phyloP scores from a whole-genome alignment of 2,329 filamentous ascomycete species.

The Colletotrichum trifolii region DNA sequence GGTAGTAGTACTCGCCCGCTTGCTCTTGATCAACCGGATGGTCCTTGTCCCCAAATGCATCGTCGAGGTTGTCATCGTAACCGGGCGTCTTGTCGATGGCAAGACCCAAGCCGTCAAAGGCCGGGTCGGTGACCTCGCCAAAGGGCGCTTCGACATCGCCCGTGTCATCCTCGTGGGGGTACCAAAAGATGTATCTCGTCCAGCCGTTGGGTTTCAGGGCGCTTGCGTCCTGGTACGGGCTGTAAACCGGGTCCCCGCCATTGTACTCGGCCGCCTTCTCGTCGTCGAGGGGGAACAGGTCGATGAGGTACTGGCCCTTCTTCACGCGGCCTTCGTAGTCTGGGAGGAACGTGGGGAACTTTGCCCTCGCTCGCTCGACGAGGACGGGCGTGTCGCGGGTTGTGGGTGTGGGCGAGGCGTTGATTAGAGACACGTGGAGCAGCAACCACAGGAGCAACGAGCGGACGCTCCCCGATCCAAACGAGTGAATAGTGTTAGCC shows the following conservation, averaged over 20 bases:
- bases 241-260: not conserved
- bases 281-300: conserved; percentile 10
- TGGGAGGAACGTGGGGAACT: not conserved
- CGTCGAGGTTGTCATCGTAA: too few species aligned
- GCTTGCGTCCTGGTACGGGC: conserved; percentile 4
- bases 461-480: conserved; percentile 7
- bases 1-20: conserved; percentile 5
- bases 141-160: not conserved
- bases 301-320: not conserved
- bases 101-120: not conserved
- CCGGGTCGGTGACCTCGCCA: not conserved
- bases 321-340: conserved; percentile 6
- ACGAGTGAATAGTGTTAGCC: conserved; percentile 13
- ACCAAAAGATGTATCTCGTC: conserved; percentile 1
- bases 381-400: not conserved
- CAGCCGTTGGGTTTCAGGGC: not conserved
- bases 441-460: conserved; percentile 4
- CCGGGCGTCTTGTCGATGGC: too few species aligned
- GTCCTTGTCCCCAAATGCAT: not conserved
- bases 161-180: not conserved
- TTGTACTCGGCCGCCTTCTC: conserved; percentile 11
- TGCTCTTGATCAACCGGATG: not conserved
- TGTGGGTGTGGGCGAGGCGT: conserved; percentile 1
- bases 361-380: not conserved
- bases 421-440: not conserved